Evolutionary conservation across 495 filamentous ascomycete species (phyloP), one percentile per base, ranked within the genome.

Genomic region (Daldinia concentrica): DNA sequence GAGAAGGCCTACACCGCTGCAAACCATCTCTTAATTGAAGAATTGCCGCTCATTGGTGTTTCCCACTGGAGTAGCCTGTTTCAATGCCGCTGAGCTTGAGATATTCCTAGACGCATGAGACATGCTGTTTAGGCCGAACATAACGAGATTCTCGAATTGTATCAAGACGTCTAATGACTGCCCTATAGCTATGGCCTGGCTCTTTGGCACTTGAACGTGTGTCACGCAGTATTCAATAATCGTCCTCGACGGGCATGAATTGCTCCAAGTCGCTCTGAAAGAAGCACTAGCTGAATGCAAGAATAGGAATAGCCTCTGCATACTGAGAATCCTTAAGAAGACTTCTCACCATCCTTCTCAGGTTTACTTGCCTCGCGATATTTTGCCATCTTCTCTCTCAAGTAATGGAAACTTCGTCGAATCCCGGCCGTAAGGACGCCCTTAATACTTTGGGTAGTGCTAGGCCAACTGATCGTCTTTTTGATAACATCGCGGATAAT

Each of bases 391-490:
- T 99, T 99, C 79, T 98, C 96, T 36, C 83, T 81, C 66, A 95
- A 63, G 80, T 99, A 99, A 66, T 87, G 86, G 84, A 85, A 88
- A 58, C 89, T 89, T 71, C 88, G 87, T 45, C 80, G 72, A 6
- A 91, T 71, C 0, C 95, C 96, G 0, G 90, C 86, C 1, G 93
- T 98, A 24, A 97, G 74, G 0, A 89, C 74, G 4, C 93, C 90
- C 80, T 99, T 98, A 43, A 94, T 66, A 39, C 87, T 93, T 81
- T 99, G 93, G 5, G 88, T 89, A 7, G 90, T 92, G 66, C 92
- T 93, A 3, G 95, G 93, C 96, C 96, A 99, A 55, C 83, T 86
- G 72, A 98, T 91, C 0, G 96, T 98, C 74, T 90, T 90, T 75
- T 89, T 90, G 73, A 99, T 93, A 32, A 92, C 90, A 15, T 79